Percentiles rank a stretch among this genome's conserved stretches.
Conservation (phyloP, 495 filamentous ascomycete species). For the Ascobolus immersus region DNA sequence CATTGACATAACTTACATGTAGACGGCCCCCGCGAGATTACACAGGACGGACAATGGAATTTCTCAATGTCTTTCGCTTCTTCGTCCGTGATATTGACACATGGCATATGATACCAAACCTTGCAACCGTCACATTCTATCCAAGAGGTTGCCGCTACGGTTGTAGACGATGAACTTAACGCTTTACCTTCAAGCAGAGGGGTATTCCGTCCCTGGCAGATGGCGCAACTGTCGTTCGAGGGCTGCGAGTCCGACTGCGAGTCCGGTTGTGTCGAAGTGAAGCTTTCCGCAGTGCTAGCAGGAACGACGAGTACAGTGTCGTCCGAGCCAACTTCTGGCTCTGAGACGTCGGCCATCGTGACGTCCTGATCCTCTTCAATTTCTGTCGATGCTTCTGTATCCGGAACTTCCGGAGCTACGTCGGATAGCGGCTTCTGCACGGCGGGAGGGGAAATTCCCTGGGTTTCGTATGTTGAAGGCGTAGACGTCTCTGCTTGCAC, state of each 20-base stretch:
- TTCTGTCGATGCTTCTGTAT: too few relatives aligned
- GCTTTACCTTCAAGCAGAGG: conserved; percentile 11
- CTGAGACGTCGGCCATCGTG: too few relatives aligned
- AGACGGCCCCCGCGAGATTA: conserved; percentile 33
- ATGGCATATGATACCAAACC: conserved; percentile 47
- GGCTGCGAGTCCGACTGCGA: background rate
- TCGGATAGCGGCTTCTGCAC: too few relatives aligned
- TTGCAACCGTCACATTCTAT: conserved; percentile 55
- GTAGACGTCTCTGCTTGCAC: too few relatives aligned
- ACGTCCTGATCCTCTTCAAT: too few relatives aligned
- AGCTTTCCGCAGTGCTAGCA: conserved; percentile 1
- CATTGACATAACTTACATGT: conserved; percentile 28
- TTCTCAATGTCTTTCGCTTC: conserved; percentile 48
- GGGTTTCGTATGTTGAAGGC: too few relatives aligned
- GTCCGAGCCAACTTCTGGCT: too few relatives aligned
- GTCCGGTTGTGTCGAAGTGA: background rate
- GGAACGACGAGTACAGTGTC: too few relatives aligned
- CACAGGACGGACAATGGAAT: conserved; percentile 38
- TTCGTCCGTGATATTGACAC: conserved; percentile 44
- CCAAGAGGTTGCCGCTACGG: conserved; percentile 29
- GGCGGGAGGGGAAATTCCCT: too few relatives aligned
- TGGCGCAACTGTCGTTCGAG: conserved; percentile 4
- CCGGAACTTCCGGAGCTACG: too few relatives aligned
- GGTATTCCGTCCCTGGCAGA: conserved; percentile 11
- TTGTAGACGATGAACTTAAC: conserved; percentile 3